Evolutionary conservation across 257 asterid genomes (phyloP).

Genomic region (Schizonepeta tenuifolia): DNA sequence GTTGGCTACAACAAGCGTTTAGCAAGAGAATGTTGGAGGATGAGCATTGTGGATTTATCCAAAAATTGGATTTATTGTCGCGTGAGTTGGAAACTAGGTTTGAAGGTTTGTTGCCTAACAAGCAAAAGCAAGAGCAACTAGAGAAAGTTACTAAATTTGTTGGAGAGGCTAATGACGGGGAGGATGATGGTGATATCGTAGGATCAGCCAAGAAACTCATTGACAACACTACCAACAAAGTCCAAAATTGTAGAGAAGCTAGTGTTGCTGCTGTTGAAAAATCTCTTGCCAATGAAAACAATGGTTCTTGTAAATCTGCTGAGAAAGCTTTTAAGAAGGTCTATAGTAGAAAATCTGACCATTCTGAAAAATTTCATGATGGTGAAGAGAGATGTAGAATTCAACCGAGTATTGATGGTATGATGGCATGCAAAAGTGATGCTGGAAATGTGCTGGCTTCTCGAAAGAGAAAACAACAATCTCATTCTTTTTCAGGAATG

Average conservation of each 20-base stretch:
- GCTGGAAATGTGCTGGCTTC: slow-evolving; percentile 33
- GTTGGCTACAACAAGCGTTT: slow-evolving; percentile 47
- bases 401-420: slow-evolving; percentile 18
- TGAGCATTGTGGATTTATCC: slow-evolving; percentile 36
- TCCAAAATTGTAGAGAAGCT: slow-evolving; percentile 26
- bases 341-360: slow-evolving; percentile 24
- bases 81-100: slow-evolving; percentile 44
- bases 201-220: slow-evolving; percentile 31
- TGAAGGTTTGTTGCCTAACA: slow-evolving; percentile 17
- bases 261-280: slow-evolving; percentile 14
- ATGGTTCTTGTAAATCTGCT: slow-evolving; percentile 29
- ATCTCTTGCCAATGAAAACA: background rate
- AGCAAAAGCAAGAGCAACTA: slow-evolving; percentile 25
- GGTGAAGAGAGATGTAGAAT: slow-evolving; percentile 13
- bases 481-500: slow-evolving; percentile 47
- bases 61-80: slow-evolving; percentile 51
- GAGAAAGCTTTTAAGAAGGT: slow-evolving; percentile 38
- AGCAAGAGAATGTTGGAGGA: slow-evolving; percentile 36
- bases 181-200: slow-evolving; percentile 11
- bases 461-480: slow-evolving; percentile 65
- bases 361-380: slow-evolving; percentile 32
- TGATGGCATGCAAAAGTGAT: slow-evolving; percentile 29
- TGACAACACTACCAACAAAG: slow-evolving; percentile 15
- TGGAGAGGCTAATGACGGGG: background rate
- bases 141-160: slow-evolving; percentile 1